Evolutionary conservation across 768 basidiomycete species (phyloP).

Genomic region (Dentipellis fragilis): DNA sequence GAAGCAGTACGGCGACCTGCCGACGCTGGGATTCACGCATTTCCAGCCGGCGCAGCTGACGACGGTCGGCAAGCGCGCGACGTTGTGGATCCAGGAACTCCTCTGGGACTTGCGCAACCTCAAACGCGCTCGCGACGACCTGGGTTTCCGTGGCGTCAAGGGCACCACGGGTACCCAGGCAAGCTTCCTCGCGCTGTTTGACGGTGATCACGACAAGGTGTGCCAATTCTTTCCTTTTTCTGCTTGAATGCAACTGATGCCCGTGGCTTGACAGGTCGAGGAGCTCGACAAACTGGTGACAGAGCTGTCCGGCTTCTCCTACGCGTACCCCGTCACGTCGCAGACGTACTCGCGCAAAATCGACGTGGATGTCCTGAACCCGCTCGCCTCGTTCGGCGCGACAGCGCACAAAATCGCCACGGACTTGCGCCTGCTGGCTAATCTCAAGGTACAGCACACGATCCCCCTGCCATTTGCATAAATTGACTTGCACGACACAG

Average conservation of each 20-base stretch:
- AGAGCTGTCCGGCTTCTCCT: constrained; percentile 82
- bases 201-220: constrained; percentile 90
- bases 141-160: constrained; percentile 97
- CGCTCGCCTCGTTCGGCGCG: constrained; percentile 82
- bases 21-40: constrained; percentile 95
- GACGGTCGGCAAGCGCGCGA: constrained; percentile 94
- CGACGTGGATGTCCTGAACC: constrained; percentile 85
- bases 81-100: constrained; percentile 96
- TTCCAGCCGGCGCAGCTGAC: constrained; percentile 98
- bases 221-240: not conserved
- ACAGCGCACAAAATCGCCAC: constrained; percentile 98
- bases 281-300: constrained; percentile 84
- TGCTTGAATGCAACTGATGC: not conserved
- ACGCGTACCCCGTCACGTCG: constrained; percentile 95
- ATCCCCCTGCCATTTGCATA: not conserved
- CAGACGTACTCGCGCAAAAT: constrained; percentile 99
- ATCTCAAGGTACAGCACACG: constrained; percentile 56
- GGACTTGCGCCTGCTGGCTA: constrained; percentile 87
- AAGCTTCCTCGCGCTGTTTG: constrained; percentile 87
- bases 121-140: constrained; percentile 77
- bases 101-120: constrained; percentile 95
- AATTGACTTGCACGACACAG: constrained; percentile 23
- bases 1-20: constrained; percentile 73
- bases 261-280: constrained; percentile 48
- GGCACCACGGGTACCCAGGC: constrained; percentile 99